Base-by-base conservation (phyloP, 1,139 yeast species). In the Yarrowia galli region DNA sequence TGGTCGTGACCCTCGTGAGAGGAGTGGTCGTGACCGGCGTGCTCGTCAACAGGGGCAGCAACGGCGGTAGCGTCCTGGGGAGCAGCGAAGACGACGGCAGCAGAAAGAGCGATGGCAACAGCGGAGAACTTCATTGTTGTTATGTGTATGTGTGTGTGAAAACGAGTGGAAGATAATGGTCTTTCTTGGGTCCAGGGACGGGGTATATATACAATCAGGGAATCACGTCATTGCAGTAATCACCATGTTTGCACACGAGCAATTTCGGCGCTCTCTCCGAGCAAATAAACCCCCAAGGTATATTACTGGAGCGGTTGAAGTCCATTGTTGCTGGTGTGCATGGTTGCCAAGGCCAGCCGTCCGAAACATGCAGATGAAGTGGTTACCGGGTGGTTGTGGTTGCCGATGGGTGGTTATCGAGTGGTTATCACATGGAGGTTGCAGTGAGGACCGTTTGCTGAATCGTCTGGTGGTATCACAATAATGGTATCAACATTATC, bases 271-370 rank as follows among this genome's bases (percentile, higher is more conserved):
- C 20, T 12, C 7, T 12, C 13, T 10, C 1, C 25, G 25, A 43
- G 48, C 48, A 43, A 43, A 43, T 43, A 43, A 20, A 43, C 48
- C 48, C 8, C 13, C 48, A 43, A 43, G 48, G 48, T 43, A 20
- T 18, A 4, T 42, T 12, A 13, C 16, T 20, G 18, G 23, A 42
- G 23, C 13, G 7, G 16, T n/a, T 13, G 16, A 13, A 10, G 12
- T 18, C 22, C 48, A 20, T 43, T 43, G 48, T 43, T n/a, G 10
- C 5, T 15, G 16, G 16, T 8, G 16, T 43, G 48, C 48, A 43
- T 43, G n/a, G n/a, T 9, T 43, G 48, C 48, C 48, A 43, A 43
- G 48, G 15, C 25, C 10, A 35, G 36, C 5, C 3, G 13, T 10
- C 20, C 20, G 20, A 7, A 6, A 40, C 43, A 40, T 40, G 43